A percentile compares a stretch with the other conserved stretches of the same genome.
phyloP scores from a whole-genome alignment of 2,329 filamentous ascomycete species.

The Cordyceps javanica region DNA sequence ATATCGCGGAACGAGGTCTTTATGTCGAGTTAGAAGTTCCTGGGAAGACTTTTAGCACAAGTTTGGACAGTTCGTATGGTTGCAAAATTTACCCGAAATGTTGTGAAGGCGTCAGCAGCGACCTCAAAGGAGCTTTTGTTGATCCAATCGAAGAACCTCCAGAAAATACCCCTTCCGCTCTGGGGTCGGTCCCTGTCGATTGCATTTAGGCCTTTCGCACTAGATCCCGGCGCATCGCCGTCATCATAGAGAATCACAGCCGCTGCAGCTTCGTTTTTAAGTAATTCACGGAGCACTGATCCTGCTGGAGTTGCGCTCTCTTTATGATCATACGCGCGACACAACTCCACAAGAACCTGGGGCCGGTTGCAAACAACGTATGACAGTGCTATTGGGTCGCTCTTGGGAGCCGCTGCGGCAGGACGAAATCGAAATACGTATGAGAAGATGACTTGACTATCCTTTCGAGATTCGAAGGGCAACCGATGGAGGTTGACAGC shows the following conservation, averaged over 20 bases:
- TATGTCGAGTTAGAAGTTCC: constrained; percentile 94
- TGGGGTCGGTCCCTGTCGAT: constrained; percentile 73
- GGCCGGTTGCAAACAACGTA: constrained; percentile 84
- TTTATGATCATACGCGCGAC: constrained; percentile 81
- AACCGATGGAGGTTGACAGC: constrained; percentile 77
- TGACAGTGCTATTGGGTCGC: constrained; percentile 76
- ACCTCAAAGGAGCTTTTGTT: constrained; percentile 96
- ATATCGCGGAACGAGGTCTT: constrained; percentile 82
- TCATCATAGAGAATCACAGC: constrained; percentile 92
- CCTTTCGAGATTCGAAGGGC: constrained; percentile 93
- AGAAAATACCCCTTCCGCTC: constrained; percentile 81
- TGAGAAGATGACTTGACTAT: constrained; percentile 91
- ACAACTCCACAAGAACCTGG: constrained; percentile 81
- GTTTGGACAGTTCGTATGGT: neutral
- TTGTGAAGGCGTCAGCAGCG: constrained; percentile 94
- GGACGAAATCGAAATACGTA: constrained; percentile 89
- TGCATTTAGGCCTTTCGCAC: constrained; percentile 66
- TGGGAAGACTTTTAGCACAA: constrained; percentile 28
- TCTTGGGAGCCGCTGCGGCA: constrained; percentile 56
- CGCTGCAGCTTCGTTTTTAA: constrained; percentile 85
- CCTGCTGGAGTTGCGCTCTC: constrained; percentile 91
- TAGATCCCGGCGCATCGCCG: constrained; percentile 62
- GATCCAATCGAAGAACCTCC: constrained; percentile 96
- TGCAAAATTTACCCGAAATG: constrained; percentile 64
- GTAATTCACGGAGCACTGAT: constrained; percentile 78